These are phyloP conservation scores for Jatropha curcas DNA, from an alignment of 345 rosid species.

Conservation along the genomic window DNA sequence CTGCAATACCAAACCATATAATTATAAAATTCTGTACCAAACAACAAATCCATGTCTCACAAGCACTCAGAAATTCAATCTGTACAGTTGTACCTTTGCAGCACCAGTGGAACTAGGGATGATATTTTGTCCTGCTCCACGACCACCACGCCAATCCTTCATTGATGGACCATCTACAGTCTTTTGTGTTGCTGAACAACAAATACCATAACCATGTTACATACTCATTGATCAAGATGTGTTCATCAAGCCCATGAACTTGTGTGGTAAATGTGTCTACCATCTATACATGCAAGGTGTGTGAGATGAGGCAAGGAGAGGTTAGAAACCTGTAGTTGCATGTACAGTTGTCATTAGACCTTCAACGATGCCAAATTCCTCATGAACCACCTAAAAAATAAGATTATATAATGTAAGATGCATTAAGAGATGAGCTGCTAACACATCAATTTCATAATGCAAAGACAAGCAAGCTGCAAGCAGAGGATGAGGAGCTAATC, in stretches of 20 bases:
- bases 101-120: constrained; percentile 99
- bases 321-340: constrained; percentile 79
- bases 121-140: constrained; percentile 96
- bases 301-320: constrained; percentile 15
- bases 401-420: neutral
- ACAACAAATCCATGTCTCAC: neutral
- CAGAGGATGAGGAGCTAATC: neutral
- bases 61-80: neutral
- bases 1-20: constrained; percentile 31
- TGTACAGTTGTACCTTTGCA: constrained; percentile 62
- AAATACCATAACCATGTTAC: constrained; percentile 23
- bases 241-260: neutral
- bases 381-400: constrained; percentile 79
- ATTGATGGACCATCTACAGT: constrained; percentile 97
- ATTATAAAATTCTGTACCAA: neutral
- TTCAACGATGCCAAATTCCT: constrained; percentile 93
- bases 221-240: neutral
- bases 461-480: neutral
- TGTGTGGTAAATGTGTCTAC: neutral
- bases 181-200: constrained; percentile 86
- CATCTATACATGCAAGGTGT: neutral
- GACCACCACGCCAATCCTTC: constrained; percentile 99
- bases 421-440: neutral
- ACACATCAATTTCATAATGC: neutral
- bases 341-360: constrained; percentile 99